phyloP scores from a whole-genome alignment of 768 basidiomycete genomes.

The Collybia sordida region DNA sequence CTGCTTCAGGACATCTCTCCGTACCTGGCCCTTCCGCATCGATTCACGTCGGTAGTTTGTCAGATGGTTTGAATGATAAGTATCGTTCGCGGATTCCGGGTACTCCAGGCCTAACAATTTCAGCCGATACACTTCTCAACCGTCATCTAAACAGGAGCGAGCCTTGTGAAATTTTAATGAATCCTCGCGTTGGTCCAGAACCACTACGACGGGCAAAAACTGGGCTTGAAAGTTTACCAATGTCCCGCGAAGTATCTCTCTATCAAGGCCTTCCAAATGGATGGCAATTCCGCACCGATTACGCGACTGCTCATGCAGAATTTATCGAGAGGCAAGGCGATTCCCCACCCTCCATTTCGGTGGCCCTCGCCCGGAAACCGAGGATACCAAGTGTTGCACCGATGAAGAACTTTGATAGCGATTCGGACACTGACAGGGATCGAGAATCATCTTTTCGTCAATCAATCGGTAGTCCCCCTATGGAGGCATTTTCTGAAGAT shows the following conservation, averaged over 20 bases:
- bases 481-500: not conserved
- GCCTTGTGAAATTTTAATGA: no score
- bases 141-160: no score
- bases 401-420: conserved; percentile 20
- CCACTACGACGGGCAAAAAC: not conserved
- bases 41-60: no score
- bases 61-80: no score
- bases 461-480: not conserved
- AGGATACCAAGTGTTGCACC: conserved; percentile 41
- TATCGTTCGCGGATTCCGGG: no score
- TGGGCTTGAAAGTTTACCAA: conserved; percentile 24
- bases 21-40: no score
- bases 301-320: conserved; percentile 33
- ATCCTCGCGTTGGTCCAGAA: no score
- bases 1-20: no score
- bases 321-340: conserved; percentile 29
- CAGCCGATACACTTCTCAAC: no score
- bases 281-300: conserved; percentile 42
- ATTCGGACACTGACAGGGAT: not conserved
- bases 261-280: conserved; percentile 47
- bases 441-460: not conserved
- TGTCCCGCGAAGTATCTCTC: conserved; percentile 47
- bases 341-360: conserved; percentile 9
- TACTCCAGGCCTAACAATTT: no score
- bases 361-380: conserved; percentile 21